A percentile compares a stretch with the other conserved stretches of the same genome.
phyloP scores from a whole-genome alignment of 1,284 basidiomycete species.

The Sporisorium reilianum region DNA sequence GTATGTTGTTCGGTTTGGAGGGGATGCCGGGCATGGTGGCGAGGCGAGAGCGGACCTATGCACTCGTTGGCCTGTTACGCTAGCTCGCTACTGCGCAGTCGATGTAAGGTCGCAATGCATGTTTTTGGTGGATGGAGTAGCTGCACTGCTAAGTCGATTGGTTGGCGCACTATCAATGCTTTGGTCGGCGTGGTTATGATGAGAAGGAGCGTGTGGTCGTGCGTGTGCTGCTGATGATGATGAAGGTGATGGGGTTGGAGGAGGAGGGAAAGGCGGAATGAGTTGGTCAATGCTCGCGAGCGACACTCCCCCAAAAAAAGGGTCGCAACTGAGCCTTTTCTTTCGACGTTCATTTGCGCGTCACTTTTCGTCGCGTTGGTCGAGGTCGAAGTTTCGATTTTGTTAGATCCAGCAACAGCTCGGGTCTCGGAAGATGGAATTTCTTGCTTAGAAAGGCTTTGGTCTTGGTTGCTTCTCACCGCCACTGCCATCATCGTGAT shows the following conservation, averaged over 20 bases:
- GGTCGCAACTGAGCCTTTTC: slow-evolving; percentile 12
- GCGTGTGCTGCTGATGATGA: neutral
- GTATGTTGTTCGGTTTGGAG: slow-evolving; percentile 58
- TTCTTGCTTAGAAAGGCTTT: neutral
- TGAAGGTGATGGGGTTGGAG: neutral
- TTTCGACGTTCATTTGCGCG: neutral
- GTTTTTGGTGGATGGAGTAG: neutral
- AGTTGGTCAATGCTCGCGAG: slow-evolving; percentile 38
- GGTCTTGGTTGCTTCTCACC: neutral
- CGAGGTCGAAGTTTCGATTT: neutral
- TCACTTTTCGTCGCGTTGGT: neutral
- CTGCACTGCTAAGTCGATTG: neutral
- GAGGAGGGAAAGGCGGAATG: neutral
- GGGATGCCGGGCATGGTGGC: slow-evolving; percentile 48
- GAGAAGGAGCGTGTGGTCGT: neutral
- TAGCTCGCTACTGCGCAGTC: slow-evolving; percentile 1
- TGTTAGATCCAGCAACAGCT: neutral
- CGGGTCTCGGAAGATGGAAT: slow-evolving; percentile 4
- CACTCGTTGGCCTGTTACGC: too few relatives aligned
- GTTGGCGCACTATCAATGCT: neutral
- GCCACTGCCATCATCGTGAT: neutral
- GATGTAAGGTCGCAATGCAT: slow-evolving; percentile 1
- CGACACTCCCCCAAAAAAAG: neutral
- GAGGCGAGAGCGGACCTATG: too few relatives aligned
- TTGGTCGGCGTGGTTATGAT: neutral